Percentiles rank a stretch among this genome's conserved stretches.
Conservation (phyloP, 805 yeast species). For the Blastobotrys parvus region DNA sequence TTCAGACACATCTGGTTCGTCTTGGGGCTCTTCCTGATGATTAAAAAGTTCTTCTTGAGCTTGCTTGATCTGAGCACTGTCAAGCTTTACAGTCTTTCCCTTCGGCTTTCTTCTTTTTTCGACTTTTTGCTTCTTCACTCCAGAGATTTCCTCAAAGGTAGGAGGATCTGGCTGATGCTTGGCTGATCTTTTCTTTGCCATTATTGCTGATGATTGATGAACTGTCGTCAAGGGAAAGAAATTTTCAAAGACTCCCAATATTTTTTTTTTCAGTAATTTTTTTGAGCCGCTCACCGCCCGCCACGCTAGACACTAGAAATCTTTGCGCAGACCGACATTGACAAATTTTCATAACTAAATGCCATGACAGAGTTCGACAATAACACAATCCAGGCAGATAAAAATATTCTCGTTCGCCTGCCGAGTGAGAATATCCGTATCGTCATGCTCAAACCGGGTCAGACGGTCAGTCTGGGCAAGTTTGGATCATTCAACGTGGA, state of each 20-base stretch:
- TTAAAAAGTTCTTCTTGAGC: slow-evolving; percentile 64
- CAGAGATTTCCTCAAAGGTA: slow-evolving; percentile 67
- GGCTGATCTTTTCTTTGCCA: slow-evolving; percentile 20
- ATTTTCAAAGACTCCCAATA: background rate
- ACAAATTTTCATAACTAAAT: too few species aligned
- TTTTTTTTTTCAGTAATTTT: background rate
- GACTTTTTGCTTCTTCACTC: slow-evolving; percentile 29
- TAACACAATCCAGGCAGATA: slow-evolving; percentile 37
- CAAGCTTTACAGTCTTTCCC: slow-evolving; percentile 21
- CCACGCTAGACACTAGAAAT: too few species aligned
- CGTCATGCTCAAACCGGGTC: slow-evolving; percentile 54
- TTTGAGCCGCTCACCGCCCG: background rate
- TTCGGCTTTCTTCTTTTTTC: slow-evolving; percentile 21
- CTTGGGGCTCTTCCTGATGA: slow-evolving; percentile 32
- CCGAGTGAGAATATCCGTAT: slow-evolving; percentile 79
- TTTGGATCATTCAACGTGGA: slow-evolving; percentile 79
- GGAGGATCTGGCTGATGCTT: slow-evolving; percentile 94
- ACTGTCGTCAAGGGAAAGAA: background rate
- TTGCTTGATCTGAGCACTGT: slow-evolving; percentile 41
- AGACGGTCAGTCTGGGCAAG: slow-evolving; percentile 71
- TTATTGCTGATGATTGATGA: background rate
- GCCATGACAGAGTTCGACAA: too few species aligned
- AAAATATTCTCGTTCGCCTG: slow-evolving; percentile 56
- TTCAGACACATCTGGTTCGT: slow-evolving; percentile 52
- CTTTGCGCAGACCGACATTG: too few species aligned